phyloP scores from a whole-genome alignment of 2,329 filamentous ascomycete genomes.

The Claviceps quebecensis region DNA sequence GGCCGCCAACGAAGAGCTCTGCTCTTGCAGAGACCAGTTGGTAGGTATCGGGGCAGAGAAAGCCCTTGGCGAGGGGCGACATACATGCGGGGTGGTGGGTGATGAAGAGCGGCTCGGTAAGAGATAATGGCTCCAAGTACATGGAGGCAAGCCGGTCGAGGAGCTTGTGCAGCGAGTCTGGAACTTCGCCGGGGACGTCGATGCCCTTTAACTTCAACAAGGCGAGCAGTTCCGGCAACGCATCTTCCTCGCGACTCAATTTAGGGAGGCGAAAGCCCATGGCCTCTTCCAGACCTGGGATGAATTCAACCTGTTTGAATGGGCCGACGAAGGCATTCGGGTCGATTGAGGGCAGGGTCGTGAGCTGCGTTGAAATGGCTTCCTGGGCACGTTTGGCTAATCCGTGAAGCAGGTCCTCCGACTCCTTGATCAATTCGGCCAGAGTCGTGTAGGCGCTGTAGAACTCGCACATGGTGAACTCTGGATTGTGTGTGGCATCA shows the following conservation, averaged over 20 bases:
- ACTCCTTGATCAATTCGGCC: conserved; percentile 58
- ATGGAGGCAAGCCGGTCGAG: conserved; percentile 66
- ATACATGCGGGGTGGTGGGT: conserved; percentile 81
- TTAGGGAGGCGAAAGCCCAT: conserved; percentile 54
- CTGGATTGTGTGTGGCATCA: conserved; percentile 86
- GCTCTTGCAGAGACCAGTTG: conserved; percentile 70
- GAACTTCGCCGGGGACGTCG: conserved; percentile 51
- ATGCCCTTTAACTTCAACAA: conserved; percentile 41
- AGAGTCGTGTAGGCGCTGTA: conserved; percentile 78
- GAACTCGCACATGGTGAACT: conserved; percentile 96
- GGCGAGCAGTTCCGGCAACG: conserved; percentile 42
- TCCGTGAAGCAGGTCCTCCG: conserved; percentile 53
- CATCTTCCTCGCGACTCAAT: conserved; percentile 36
- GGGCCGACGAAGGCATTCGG: conserved; percentile 34
- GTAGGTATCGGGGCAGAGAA: conserved; percentile 49
- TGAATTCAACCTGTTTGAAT: conserved; percentile 64
- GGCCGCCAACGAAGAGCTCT: conserved; percentile 68
- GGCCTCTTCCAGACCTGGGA: conserved; percentile 59
- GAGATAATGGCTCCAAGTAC: conserved; percentile 68
- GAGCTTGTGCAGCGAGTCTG: conserved; percentile 47
- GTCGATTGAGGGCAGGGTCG: conserved; percentile 33
- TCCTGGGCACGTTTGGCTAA: conserved; percentile 39
- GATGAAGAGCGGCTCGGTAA: conserved; percentile 62
- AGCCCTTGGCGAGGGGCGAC: conserved; percentile 83
- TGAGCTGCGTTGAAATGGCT: conserved; percentile 30